Base-by-base conservation (phyloP, 345 rosid species). In the Eucalyptus coolabah region DNA sequence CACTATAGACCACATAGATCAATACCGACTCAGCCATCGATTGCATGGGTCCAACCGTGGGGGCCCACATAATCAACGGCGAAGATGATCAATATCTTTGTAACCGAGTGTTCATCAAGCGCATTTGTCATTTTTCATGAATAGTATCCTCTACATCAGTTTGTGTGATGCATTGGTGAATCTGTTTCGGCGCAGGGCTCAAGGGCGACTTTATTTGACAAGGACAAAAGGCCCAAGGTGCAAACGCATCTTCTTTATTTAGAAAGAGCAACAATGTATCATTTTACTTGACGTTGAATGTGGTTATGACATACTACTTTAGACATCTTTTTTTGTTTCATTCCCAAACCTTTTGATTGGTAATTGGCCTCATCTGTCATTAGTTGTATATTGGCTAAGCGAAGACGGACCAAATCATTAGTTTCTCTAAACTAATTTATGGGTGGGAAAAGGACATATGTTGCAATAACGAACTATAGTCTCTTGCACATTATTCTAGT, bases 151-250 rank as follows among this genome's bases (percentile, higher is more conserved):
- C 42, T 86, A 51, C 37, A 12, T n/a, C 42, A 86, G 32, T 45
- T 24, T 87, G 34, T 4, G 51, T 34, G 59, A 44, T 86, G 21
- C 34, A 44, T 45, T 50, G 34, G 60, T 44, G 21, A 86, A 44
- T n/a, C 34, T 12, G 28, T 44, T 86, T 86, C 11, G 9, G 9
- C 47, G 45, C 85, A 91, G 91, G 92, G 92, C 34, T 2, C 86
- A 69, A 91, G 89, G 45, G 91, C 91, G 21, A 77, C 53, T 87
- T 82, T 89, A 28, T 69, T 86, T 86, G 90, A 91, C 12, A 88
- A 89, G 50, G 92, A 89, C 77, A 86, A 88, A 16, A 90, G 77
- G 86, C 90, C 90, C 8, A 69, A 90, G 91, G 91, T 90, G 49
- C 49, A 45, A 44, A 51, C 50, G 15, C 30, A 28, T 45, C 4